Percentiles rank a stretch among this genome's conserved stretches.
Conservation (phyloP, 208 protist species). For the Leptomonas pyrrhocoris region DNA sequence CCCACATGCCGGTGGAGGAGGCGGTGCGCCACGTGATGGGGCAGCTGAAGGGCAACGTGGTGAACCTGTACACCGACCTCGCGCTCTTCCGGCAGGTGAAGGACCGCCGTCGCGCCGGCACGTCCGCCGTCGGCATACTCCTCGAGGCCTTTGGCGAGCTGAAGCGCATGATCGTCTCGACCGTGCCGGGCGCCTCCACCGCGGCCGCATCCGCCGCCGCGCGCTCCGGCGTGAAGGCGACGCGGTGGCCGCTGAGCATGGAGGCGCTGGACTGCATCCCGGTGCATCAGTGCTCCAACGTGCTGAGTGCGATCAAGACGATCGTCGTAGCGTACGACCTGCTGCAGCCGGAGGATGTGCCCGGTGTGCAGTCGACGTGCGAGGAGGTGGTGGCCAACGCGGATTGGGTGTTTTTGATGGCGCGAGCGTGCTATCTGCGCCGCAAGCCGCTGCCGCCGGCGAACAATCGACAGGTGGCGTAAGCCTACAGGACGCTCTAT, state of each 20-base stretch:
- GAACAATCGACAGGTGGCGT: slow-evolving; percentile 58
- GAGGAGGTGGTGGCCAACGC: slow-evolving; percentile 86
- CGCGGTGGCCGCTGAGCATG: slow-evolving; percentile 75
- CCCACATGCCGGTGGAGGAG: slow-evolving; percentile 63
- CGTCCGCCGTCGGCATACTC: slow-evolving; percentile 67
- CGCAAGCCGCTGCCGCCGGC: slow-evolving; percentile 66
- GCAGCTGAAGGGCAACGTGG: slow-evolving; percentile 82
- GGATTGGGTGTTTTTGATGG: slow-evolving; percentile 84
- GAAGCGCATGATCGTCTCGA: slow-evolving; percentile 72
- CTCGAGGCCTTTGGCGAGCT: slow-evolving; percentile 82
- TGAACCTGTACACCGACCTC: slow-evolving; percentile 91
- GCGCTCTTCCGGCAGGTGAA: slow-evolving; percentile 76
- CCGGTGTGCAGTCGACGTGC: slow-evolving; percentile 47
- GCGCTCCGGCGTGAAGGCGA: slow-evolving; percentile 24
- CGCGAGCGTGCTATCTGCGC: slow-evolving; percentile 68
- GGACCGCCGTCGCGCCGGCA: slow-evolving; percentile 65
- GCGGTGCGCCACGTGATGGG: slow-evolving; percentile 80
- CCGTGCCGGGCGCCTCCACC: slow-evolving; percentile 29
- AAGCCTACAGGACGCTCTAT: neutral
- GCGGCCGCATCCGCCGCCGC: slow-evolving; percentile 18
- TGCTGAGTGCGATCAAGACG: slow-evolving; percentile 82
- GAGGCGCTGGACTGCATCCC: slow-evolving; percentile 74
- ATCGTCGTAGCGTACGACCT: slow-evolving; percentile 86
- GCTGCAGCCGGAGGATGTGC: slow-evolving; percentile 50
- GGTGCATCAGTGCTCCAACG: slow-evolving; percentile 70